A percentile compares a stretch with the other conserved stretches of the same genome.
Evolutionary conservation across 139 green algal species (phyloP).

Genomic region (Axilococcus clingmanii): DNA sequence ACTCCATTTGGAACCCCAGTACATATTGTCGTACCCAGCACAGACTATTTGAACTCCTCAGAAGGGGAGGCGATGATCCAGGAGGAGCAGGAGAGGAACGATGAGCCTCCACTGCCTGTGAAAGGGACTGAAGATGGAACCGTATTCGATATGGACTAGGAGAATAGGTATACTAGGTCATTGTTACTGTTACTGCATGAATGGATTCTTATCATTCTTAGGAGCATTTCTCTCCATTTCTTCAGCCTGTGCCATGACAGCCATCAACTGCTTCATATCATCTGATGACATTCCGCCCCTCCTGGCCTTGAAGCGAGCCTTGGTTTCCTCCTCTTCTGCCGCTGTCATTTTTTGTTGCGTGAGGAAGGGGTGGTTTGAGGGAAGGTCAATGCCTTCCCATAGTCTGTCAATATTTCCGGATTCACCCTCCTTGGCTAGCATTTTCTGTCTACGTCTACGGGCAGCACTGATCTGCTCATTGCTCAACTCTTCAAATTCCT

Average conservation of each 20-base stretch:
- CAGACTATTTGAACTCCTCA: no score
- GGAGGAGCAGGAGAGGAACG: no score
- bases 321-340: slow-evolving; percentile 37
- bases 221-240: slow-evolving; percentile 4
- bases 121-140: no score
- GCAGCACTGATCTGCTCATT: slow-evolving; percentile 54
- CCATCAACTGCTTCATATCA: slow-evolving; percentile 21
- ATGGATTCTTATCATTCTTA: background rate
- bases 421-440: slow-evolving; percentile 8
- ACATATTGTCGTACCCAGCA: no score
- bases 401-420: no score
- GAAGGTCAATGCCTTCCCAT: slow-evolving; percentile 56
- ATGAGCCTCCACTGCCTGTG: no score
- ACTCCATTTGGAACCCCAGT: no score
- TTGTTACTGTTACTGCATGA: no score
- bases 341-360: slow-evolving; percentile 14
- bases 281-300: slow-evolving; percentile 27
- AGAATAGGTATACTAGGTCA: no score
- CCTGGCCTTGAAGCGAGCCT: slow-evolving; percentile 14
- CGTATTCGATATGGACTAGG: no score
- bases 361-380: slow-evolving; percentile 75
- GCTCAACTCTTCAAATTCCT: slow-evolving; percentile 48
- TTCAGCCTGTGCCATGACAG: slow-evolving; percentile 21
- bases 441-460: slow-evolving; percentile 33
- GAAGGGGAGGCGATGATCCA: no score